Base-by-base conservation (phyloP, 164 flowering plant species). In the Dillenia suffruticosa region DNA sequence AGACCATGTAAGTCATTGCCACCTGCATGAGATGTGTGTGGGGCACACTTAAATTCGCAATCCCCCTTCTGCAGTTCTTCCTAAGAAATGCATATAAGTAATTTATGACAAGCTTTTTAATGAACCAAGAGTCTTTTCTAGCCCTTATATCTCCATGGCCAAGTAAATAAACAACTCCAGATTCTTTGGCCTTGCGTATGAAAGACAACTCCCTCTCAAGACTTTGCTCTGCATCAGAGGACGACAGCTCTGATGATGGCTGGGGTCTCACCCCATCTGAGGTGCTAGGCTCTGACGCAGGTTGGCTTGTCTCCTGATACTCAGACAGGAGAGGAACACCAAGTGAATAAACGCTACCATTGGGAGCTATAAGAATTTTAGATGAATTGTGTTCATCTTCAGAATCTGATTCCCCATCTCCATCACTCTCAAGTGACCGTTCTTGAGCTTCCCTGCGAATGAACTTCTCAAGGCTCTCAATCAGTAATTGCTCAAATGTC, bases 1-100 rank as follows among this genome's bases (percentile, higher is more conserved):
- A 94, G 53, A 94, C 98, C 98, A 91, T 91, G 75, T 94, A 94
- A 16, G 96, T 89, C 98, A 91, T 94, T 67, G 93, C 87, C 13
- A 91, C 98, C 72, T 91, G 98, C 82, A 94, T 89, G 63, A 91
- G 76, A 72, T 91, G 81, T 9, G 95, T 65, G 76, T 89, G 97
- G 10, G 96, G 98, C 16, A 91, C 98, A 54, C 90, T 89, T 68
- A 94, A 69, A 56, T 82, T 94, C 2, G 98, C 93, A 63, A 74
- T 86, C 17, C 97, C 96, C 63, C 97, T 80, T 72, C 98, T 75
- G 86, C 95, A 84, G 64, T 91, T 94, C 83, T 84, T 94, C 68
- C 97, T 88, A 75, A 94, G 62, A 72, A 94, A 94, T 4, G 96
- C 97, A 59, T 94, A 94, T 59, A 94, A 89, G 70, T 94, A 94